Conservation (phyloP, 1,284 basidiomycete genomes). For the Xerocomus amazonicus region DNA sequence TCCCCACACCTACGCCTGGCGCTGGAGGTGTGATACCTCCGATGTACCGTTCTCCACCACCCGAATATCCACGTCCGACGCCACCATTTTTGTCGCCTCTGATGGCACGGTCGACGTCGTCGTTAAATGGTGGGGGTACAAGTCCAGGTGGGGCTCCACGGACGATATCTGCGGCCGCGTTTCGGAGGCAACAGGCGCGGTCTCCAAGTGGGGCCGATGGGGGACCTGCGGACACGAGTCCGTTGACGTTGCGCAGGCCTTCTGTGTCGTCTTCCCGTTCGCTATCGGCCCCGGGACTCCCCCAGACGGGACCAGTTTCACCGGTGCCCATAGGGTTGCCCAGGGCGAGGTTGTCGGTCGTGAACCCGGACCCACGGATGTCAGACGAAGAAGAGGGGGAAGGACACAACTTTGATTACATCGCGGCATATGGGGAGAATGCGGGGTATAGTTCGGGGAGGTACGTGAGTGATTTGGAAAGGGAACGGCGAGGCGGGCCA, state of each 20-base stretch:
- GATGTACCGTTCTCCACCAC: slow-evolving; percentile 38
- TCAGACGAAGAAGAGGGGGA: slow-evolving; percentile 38
- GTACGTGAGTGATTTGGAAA: slow-evolving; percentile 31
- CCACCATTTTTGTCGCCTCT: slow-evolving; percentile 31
- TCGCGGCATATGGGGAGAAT: slow-evolving; percentile 45
- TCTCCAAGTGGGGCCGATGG: slow-evolving; percentile 23
- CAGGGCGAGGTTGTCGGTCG: slow-evolving; percentile 24
- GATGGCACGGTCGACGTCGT: slow-evolving; percentile 35
- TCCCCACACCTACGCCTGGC: slow-evolving; percentile 3
- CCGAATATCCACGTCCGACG: slow-evolving; percentile 33
- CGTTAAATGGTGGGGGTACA: slow-evolving; percentile 22
- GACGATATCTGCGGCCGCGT: slow-evolving; percentile 73
- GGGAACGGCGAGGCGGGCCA: neutral
- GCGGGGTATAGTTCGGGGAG: slow-evolving; percentile 25
- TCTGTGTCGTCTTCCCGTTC: slow-evolving; percentile 16
- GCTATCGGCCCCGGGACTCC: neutral
- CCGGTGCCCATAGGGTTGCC: slow-evolving; percentile 33
- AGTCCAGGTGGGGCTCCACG: slow-evolving; percentile 30
- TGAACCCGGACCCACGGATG: slow-evolving; percentile 28
- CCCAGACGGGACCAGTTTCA: neutral
- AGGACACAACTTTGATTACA: slow-evolving; percentile 47
- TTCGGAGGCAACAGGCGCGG: slow-evolving; percentile 52
- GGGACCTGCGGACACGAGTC: slow-evolving; percentile 41
- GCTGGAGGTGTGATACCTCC: slow-evolving; percentile 18
- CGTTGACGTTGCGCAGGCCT: slow-evolving; percentile 41